Evolutionary conservation across 257 asterid species (phyloP).

Genomic region (Jacaranda mimosifolia): DNA sequence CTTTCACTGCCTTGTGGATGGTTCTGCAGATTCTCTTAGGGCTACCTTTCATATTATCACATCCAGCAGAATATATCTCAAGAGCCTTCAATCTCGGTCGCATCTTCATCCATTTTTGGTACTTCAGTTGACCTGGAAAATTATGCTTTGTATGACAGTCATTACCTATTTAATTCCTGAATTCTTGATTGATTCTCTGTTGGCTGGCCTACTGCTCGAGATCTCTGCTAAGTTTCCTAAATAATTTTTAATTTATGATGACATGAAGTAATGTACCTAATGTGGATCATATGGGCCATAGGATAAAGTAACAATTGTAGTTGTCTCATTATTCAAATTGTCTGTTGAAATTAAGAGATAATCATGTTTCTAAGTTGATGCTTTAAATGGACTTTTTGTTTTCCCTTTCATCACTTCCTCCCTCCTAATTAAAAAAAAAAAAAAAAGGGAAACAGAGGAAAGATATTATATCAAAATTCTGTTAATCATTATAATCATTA

Average conservation of each 20-base stretch:
- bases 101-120: conserved; percentile 83
- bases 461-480: not conserved
- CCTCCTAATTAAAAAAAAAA: not conserved
- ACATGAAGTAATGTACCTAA: not conserved
- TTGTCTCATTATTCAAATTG: too few relatives aligned
- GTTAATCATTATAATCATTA: not conserved
- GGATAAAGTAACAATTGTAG: not conserved
- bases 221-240: not conserved
- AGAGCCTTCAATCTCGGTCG: conserved; percentile 82
- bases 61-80: conserved; percentile 71
- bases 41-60: conserved; percentile 64
- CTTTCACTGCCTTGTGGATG: conserved; percentile 44
- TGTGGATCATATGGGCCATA: not conserved
- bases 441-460: too few relatives aligned
- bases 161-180: conserved; percentile 13
- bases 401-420: not conserved
- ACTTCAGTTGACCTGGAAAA: conserved; percentile 31
- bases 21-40: conserved; percentile 70
- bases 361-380: not conserved
- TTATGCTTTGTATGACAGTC: not conserved
- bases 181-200: not conserved
- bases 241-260: not conserved
- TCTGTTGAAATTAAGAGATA: too few relatives aligned
- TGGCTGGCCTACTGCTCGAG: not conserved
- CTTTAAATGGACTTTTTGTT: not conserved